These are phyloP conservation scores for Hibiscus trionum DNA, from an alignment of 345 rosid genomes.

Conservation along the genomic window DNA sequence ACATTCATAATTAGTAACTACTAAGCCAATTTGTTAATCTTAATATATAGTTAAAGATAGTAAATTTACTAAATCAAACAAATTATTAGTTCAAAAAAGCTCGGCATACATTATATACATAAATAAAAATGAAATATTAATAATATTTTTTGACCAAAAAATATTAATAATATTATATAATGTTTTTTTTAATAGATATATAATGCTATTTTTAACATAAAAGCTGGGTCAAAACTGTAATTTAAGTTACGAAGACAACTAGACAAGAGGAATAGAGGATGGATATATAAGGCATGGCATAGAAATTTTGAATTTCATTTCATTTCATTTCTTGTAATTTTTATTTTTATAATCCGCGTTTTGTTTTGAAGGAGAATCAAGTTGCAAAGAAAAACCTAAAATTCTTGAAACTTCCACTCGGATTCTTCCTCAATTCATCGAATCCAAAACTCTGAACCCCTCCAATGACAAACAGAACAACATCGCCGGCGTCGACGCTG, in stretches of 20 bases:
- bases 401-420: not conserved
- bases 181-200: not conserved
- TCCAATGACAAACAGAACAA: slow-evolving; percentile 1
- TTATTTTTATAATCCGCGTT: not conserved
- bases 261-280: not conserved
- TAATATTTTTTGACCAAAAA: too few species aligned
- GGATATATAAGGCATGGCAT: not conserved
- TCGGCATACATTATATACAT: too few species aligned
- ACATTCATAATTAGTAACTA: too few species aligned
- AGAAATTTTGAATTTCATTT: not conserved
- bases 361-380: not conserved
- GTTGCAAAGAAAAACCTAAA: not conserved
- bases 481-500: too few species aligned
- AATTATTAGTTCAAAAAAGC: too few species aligned
- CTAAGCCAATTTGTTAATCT: too few species aligned
- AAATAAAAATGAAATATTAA: too few species aligned
- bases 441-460: slow-evolving; percentile 19
- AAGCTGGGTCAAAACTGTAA: not conserved
- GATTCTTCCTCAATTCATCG: not conserved
- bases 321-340: not conserved
- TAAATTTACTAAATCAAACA: too few species aligned
- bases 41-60: too few species aligned
- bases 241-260: not conserved
- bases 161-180: too few species aligned
- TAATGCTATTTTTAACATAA: not conserved